Base-by-base conservation (phyloP, 2,329 filamentous ascomycete species). In the Talaromyces islandicus region DNA sequence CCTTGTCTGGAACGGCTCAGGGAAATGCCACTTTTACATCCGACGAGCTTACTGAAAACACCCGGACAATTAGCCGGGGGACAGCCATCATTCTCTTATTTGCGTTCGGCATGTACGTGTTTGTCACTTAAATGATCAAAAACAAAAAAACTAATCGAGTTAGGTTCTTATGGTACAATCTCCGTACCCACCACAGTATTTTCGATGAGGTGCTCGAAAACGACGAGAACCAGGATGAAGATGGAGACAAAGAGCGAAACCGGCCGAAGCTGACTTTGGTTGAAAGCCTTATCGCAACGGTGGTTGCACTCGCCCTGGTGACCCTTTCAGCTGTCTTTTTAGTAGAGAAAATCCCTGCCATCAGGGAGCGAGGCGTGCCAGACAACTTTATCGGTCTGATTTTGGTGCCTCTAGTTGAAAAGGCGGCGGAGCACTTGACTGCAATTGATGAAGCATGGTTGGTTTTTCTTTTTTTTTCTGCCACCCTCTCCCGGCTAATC, bases 391-490 rank as follows among this genome's bases (percentile, higher is more conserved):
- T 87, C 63, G 84, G 90, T 67, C 78, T 95, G 41, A 93, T 94
- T 64, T 81, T 95, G 0, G 83, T 94, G 17, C 77, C 90, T 4
- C 81, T 95, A 0, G 90, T 94, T 6, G 91, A 95, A 70, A 95
- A 96, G 74, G 87, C 89, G 2, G 90, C 91, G 12, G 91, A 95
- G 73, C 91, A 95, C 74, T 78, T 95, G 53, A 92, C 89, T 1
- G 89, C 90, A 48, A 81, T 95, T 61, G 90, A 94, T 67, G 91
- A 95, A 80, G 91, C 91, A 25, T 93, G 86, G 81, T 88, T 91
- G 61, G 68, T 50, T n/a, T 53, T 51, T n/a, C 12, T 25, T 50
- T n/a, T 53, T 51, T n/a, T n/a, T 25, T 52, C 25, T 61, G 12
- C 14, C 12, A 3, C n/a, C 17, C 24, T 7, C 9, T 12, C 30